Percentiles rank a stretch among this genome's conserved stretches.
Conservation (phyloP, 805 yeast species). For the Teunomyces pallodes region DNA sequence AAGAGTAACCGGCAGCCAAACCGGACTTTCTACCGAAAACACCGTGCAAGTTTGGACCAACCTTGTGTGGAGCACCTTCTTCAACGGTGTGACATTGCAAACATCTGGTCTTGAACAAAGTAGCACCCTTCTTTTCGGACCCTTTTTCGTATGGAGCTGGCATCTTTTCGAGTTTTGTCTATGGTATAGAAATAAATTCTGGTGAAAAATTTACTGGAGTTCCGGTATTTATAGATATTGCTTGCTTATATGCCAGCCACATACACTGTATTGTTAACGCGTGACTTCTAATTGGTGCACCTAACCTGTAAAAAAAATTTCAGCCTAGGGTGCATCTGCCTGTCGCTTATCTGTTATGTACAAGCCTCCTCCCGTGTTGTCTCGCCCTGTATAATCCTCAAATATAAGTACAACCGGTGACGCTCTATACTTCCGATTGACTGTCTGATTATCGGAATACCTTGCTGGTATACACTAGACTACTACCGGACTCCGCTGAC, state of each 20-base stretch:
- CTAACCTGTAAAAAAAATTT: background rate
- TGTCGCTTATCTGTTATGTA: background rate
- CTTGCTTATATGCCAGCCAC: constrained; percentile 5
- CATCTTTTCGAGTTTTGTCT: constrained; percentile 21
- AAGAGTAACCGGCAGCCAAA: constrained; percentile 87
- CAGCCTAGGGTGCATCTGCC: background rate
- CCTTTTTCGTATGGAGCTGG: constrained; percentile 46
- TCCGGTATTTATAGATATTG: constrained; percentile 5
- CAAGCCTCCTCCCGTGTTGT: background rate
- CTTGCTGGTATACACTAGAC: background rate
- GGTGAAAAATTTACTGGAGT: background rate
- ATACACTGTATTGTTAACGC: constrained; percentile 9
- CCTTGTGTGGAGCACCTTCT: constrained; percentile 95
- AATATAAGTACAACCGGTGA: no score
- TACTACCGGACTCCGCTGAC: background rate
- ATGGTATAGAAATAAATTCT: background rate
- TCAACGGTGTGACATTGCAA: constrained; percentile 98
- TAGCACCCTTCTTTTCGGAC: constrained; percentile 82
- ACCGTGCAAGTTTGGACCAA: constrained; percentile 98
- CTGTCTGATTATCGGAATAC: background rate
- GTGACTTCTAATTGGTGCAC: constrained; percentile 10
- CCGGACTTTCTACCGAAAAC: constrained; percentile 91
- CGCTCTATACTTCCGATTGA: no score
- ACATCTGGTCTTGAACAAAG: constrained; percentile 97
- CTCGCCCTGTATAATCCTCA: no score